phyloP scores from a whole-genome alignment of 345 rosid species.

The Citrus glauca region DNA sequence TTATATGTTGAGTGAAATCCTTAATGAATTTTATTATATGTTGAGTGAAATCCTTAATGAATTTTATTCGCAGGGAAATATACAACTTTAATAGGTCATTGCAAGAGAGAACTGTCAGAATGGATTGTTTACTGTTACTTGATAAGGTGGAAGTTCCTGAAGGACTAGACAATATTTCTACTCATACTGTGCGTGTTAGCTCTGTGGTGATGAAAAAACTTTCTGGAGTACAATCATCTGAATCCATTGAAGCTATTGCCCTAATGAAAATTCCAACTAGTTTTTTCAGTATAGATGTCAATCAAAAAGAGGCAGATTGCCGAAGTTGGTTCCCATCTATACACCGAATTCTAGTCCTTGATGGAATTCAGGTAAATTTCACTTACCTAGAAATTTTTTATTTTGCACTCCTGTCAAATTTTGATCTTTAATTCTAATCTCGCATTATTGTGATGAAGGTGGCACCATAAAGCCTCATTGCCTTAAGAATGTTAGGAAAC shows the following conservation, averaged over 20 bases:
- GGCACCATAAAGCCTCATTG: not conserved
- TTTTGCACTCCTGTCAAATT: not conserved
- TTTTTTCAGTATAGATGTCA: slow-evolving; percentile 38
- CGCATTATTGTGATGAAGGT: slow-evolving; percentile 2
- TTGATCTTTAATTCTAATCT: not conserved
- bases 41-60: not conserved
- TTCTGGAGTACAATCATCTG: slow-evolving; percentile 72
- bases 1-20: not conserved
- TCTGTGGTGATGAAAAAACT: slow-evolving; percentile 76
- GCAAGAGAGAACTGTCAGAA: slow-evolving; percentile 29
- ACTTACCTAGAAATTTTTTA: not conserved
- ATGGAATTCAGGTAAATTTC: slow-evolving; percentile 69
- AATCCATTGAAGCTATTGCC: slow-evolving; percentile 76
- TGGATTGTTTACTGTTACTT: slow-evolving; percentile 62
- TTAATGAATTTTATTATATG: not conserved
- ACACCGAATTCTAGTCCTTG: slow-evolving; percentile 77
- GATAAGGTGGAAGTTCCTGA: slow-evolving; percentile 53
- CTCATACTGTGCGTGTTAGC: slow-evolving; percentile 45
- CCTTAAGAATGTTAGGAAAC: not conserved
- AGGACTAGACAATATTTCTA: slow-evolving; percentile 34
- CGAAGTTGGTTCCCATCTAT: slow-evolving; percentile 59
- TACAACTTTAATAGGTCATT: slow-evolving; percentile 40
- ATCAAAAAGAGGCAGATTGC: slow-evolving; percentile 31
- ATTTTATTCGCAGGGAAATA: slow-evolving; percentile 55
- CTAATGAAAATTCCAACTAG: slow-evolving; percentile 68